Conservation (phyloP, 306 rosid species). For the Malus fusca region DNA sequence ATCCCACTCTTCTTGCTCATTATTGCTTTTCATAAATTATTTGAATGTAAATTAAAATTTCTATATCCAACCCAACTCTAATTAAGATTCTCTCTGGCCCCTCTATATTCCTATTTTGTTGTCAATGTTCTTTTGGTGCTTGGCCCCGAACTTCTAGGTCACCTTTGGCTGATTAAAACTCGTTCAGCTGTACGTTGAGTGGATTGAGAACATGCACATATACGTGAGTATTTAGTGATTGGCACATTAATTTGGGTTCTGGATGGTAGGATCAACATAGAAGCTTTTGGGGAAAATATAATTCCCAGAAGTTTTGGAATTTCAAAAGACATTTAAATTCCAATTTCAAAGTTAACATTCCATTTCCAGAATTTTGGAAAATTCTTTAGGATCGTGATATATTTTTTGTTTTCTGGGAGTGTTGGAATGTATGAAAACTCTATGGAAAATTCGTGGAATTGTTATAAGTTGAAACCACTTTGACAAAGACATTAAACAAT, state of each 20-base stretch:
- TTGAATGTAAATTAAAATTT: background rate
- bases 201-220: background rate
- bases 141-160: background rate
- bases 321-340: background rate
- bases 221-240: background rate
- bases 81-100: background rate
- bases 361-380: background rate
- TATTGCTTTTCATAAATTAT: background rate
- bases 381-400: background rate
- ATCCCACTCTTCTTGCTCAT: background rate
- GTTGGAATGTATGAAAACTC: background rate
- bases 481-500: background rate
- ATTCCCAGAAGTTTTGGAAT: background rate
- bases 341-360: background rate
- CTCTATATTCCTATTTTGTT: background rate
- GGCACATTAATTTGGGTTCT: background rate
- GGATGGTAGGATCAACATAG: background rate
- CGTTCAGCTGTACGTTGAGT: background rate
- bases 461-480: background rate
- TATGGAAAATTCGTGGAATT: background rate
- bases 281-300: background rate
- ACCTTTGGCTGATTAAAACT: background rate
- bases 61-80: background rate
- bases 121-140: background rate
- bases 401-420: background rate